phyloP scores from a whole-genome alignment of 2,329 filamentous ascomycete species.

The Fusarium albidum region DNA sequence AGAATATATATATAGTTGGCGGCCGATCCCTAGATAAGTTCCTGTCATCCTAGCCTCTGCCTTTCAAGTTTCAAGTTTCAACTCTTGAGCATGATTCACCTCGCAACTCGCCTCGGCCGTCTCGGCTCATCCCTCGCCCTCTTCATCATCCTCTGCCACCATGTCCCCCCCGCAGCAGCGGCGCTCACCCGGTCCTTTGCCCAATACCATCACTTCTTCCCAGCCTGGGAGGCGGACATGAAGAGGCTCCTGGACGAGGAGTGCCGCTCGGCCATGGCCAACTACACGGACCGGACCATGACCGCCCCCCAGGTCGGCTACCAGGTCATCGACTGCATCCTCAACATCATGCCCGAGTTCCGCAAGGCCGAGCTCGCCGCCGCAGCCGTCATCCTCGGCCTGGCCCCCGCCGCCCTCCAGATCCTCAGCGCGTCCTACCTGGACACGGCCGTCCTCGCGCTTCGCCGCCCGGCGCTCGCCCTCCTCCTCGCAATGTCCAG shows the following conservation, averaged over 20 bases:
- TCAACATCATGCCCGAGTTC: conserved; percentile 29
- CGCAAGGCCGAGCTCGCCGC: conserved; percentile 37
- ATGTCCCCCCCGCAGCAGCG: neutral
- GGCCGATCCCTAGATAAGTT: no score
- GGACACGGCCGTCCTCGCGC: conserved; percentile 31
- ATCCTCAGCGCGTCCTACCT: conserved; percentile 26
- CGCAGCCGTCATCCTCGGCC: conserved; percentile 33
- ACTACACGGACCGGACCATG: conserved; percentile 4
- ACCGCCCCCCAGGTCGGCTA: conserved; percentile 5
- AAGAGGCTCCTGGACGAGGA: conserved; percentile 1
- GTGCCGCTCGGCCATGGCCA: neutral
- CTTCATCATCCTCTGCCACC: neutral
- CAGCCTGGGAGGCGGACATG: conserved; percentile 21
- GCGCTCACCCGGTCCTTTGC: conserved; percentile 15
- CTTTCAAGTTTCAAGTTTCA: no score
- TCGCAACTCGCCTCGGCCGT: neutral
- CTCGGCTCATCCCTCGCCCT: neutral
- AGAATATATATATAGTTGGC: no score
- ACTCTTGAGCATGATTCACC: neutral
- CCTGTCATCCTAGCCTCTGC: no score
- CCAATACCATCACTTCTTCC: conserved; percentile 30
- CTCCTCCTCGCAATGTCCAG: conserved; percentile 27
- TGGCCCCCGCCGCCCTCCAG: conserved; percentile 29
- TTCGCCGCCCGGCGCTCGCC: conserved; percentile 30
- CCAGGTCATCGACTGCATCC: conserved; percentile 28